Conservation (phyloP, 2,329 filamentous ascomycete genomes). For the Westerdykella ornata region DNA sequence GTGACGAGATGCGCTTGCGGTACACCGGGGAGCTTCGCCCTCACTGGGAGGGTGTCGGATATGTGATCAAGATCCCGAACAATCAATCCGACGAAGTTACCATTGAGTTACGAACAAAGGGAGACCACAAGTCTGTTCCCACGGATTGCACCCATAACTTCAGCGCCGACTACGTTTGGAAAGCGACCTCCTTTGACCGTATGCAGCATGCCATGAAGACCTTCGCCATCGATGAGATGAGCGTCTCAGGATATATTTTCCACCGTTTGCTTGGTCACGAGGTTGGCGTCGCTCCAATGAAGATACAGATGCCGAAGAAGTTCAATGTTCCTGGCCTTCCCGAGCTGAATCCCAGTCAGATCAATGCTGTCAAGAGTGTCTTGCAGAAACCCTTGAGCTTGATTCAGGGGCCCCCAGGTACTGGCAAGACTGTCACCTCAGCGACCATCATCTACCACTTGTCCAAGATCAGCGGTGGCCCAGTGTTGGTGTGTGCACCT, state of each 20-base stretch:
- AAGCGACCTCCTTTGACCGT: constrained; percentile 96
- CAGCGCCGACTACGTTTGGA: constrained; percentile 98
- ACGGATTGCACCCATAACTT: constrained; percentile 97
- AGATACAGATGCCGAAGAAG: constrained; percentile 91
- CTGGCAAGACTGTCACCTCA: constrained; percentile 96
- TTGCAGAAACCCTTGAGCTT: constrained; percentile 88
- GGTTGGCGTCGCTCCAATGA: constrained; percentile 89
- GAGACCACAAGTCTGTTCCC: constrained; percentile 91
- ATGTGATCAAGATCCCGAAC: constrained; percentile 99
- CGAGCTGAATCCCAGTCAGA: constrained; percentile 91
- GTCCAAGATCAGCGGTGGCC: constrained; percentile 88
- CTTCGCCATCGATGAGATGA: constrained; percentile 96
- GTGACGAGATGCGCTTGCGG: constrained; percentile 95
- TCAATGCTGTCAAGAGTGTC: constrained; percentile 92
- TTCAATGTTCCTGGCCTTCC: constrained; percentile 92
- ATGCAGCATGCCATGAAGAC: constrained; percentile 99
- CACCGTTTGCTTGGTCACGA: constrained; percentile 94
- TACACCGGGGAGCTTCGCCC: constrained; percentile 91
- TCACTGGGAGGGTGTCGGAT: constrained; percentile 95
- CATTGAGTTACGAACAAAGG: constrained; percentile 86
- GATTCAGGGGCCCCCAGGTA: constrained; percentile 94
- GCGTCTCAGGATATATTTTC: constrained; percentile 97
- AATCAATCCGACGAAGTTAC: constrained; percentile 98
- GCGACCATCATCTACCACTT: constrained; percentile 98
- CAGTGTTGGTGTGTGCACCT: constrained; percentile 91